Conservation (phyloP, 805 yeast species). For the Priceomyces melissophilus region DNA sequence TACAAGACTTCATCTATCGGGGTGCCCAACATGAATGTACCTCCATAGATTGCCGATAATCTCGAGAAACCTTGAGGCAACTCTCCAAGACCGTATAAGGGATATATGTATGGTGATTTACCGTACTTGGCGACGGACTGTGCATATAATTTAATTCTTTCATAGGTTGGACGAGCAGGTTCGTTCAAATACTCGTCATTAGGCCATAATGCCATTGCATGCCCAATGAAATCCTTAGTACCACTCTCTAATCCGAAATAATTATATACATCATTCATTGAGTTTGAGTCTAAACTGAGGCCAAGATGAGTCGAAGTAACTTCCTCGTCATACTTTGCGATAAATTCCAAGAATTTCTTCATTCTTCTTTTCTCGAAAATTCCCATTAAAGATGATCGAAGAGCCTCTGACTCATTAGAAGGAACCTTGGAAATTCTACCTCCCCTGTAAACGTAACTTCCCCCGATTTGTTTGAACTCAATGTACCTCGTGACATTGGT, state of each 20-base stretch:
- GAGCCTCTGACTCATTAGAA: conserved; percentile 85
- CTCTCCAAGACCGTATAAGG: conserved; percentile 95
- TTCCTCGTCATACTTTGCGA: conserved; percentile 76
- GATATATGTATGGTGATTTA: conserved; percentile 93
- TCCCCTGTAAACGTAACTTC: conserved; percentile 86
- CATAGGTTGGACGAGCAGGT: conserved; percentile 90
- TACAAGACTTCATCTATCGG: conserved; percentile 88
- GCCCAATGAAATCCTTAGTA: conserved; percentile 95
- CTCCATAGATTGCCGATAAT: conserved; percentile 94
- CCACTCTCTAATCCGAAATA: conserved; percentile 90
- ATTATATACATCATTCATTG: conserved; percentile 87
- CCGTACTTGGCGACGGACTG: conserved; percentile 94
- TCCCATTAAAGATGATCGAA: conserved; percentile 90
- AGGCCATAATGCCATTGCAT: conserved; percentile 96
- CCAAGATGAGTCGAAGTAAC: conserved; percentile 80
- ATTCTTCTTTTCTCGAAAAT: conserved; percentile 93
- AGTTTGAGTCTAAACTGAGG: conserved; percentile 76
- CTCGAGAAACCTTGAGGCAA: conserved; percentile 99
- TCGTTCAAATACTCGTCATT: conserved; percentile 84
- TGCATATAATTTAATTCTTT: conserved; percentile 79
- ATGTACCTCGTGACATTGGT: conserved; percentile 95
- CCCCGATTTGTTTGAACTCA: conserved; percentile 95
- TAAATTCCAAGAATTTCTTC: conserved; percentile 87
- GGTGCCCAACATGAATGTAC: conserved; percentile 96
- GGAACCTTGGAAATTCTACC: conserved; percentile 96